Percentiles rank a stretch among this genome's conserved stretches.
Evolutionary conservation across 768 basidiomycete genomes (phyloP).

Genomic region (Chiua virens): DNA sequence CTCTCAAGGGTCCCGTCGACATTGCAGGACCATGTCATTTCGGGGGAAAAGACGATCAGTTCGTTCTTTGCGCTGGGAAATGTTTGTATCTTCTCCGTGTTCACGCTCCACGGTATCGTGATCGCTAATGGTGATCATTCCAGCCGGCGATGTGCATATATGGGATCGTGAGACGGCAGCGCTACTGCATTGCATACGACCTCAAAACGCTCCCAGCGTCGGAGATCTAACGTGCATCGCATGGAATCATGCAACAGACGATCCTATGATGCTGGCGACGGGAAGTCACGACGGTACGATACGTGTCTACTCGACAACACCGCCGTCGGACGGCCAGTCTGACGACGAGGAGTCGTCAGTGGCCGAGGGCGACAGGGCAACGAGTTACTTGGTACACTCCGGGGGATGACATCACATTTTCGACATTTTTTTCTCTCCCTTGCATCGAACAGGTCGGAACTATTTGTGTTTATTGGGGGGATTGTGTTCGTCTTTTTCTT

Average conservation of each 20-base stretch:
- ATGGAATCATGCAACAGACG: slow-evolving; percentile 68
- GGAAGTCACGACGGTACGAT: slow-evolving; percentile 78
- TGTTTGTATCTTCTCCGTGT: slow-evolving; percentile 34
- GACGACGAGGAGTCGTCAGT: slow-evolving; percentile 25
- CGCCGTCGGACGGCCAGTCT: slow-evolving; percentile 22
- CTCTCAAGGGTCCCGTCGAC: slow-evolving; percentile 65
- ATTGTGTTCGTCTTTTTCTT: slow-evolving; percentile 1
- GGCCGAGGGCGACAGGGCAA: slow-evolving; percentile 25
- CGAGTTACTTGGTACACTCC: slow-evolving; percentile 28
- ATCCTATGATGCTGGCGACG: slow-evolving; percentile 58
- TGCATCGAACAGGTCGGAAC: slow-evolving; percentile 2
- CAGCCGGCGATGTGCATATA: slow-evolving; percentile 81
- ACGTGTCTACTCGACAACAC: slow-evolving; percentile 62
- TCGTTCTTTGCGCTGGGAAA: slow-evolving; percentile 79
- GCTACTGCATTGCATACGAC: slow-evolving; percentile 67
- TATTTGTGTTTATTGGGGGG: slow-evolving; percentile 14
- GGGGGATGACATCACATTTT: slow-evolving; percentile 21
- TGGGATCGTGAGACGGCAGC: slow-evolving; percentile 83
- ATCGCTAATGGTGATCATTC: slow-evolving; percentile 1
- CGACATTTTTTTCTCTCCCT: background rate
- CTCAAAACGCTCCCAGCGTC: slow-evolving; percentile 45
- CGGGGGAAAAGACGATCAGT: slow-evolving; percentile 75
- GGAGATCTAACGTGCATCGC: slow-evolving; percentile 79
- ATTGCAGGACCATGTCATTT: slow-evolving; percentile 84
- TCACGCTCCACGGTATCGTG: background rate